Conservation (phyloP, 306 rosid species). For the Quercus robur region DNA sequence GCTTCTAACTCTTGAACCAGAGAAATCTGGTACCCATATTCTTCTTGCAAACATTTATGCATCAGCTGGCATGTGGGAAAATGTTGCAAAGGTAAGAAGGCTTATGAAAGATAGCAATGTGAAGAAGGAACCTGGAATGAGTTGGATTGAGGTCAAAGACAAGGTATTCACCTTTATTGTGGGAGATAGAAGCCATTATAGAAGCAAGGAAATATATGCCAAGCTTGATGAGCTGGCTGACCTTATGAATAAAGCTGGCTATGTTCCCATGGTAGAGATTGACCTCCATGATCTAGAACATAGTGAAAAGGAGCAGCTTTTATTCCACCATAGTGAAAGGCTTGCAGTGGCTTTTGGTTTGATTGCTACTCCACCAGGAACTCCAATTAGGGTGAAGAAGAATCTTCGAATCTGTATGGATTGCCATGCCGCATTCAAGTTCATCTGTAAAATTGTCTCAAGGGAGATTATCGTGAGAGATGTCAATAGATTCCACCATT, state of each 20-base stretch:
- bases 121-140: slow-evolving; percentile 95
- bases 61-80: slow-evolving; percentile 80
- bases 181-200: slow-evolving; percentile 73
- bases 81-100: slow-evolving; percentile 70
- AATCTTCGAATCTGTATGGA: slow-evolving; percentile 78
- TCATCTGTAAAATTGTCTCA: slow-evolving; percentile 50
- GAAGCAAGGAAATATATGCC: slow-evolving; percentile 68
- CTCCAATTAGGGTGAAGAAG: slow-evolving; percentile 83
- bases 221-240: slow-evolving; percentile 63
- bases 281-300: slow-evolving; percentile 77
- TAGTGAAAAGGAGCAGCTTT: slow-evolving; percentile 60
- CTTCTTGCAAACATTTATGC: slow-evolving; percentile 92
- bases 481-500: slow-evolving; percentile 82
- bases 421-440: slow-evolving; percentile 78
- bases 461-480: slow-evolving; percentile 87
- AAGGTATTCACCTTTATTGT: slow-evolving; percentile 68
- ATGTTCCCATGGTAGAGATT: slow-evolving; percentile 66
- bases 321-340: slow-evolving; percentile 80
- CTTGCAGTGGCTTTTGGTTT: slow-evolving; percentile 87
- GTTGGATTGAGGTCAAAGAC: slow-evolving; percentile 89
- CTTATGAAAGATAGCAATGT: slow-evolving; percentile 65
- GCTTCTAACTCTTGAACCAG: slow-evolving; percentile 77
- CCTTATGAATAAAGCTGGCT: slow-evolving; percentile 66
- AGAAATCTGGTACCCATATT: slow-evolving; percentile 83
- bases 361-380: slow-evolving; percentile 65